Base-by-base conservation (phyloP, 2,329 filamentous ascomycete genomes). In the Teratosphaeriaceae sp. region DNA sequence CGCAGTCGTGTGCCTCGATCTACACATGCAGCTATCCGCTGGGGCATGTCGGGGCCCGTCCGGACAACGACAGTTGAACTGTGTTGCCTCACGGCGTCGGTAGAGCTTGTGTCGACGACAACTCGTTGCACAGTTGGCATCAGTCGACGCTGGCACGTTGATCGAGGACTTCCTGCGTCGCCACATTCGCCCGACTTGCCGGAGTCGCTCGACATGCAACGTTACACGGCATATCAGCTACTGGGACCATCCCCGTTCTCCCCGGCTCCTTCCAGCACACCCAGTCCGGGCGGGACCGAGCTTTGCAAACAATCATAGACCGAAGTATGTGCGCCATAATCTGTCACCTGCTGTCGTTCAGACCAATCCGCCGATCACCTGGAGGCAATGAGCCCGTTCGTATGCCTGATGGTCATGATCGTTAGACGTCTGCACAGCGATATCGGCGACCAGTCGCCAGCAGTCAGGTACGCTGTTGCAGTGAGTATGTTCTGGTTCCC, bases 1-100 rank as follows among this genome's bases (percentile, higher is more conserved):
- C 19, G 21, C 21, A 47, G 47, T 26, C 29, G 45, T 48, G 44
- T 42, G 45, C 40, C 40, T 50, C 31, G 43, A 42, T 5, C 29
- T 31, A 45, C 40, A 26, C 51, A 49, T 49, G 51, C 47, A 45
- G 42, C 40, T 45, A 39, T 41, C 39, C 43, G 22, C 18, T 15
- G 3, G 23, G 40, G 23, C 51, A 49, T 49, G 51, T 45, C 44
- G 42, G 38, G 43, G 37, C 43, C 39, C 43, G 22, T 24, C 23
- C 6, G 23, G 44, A 44, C 33, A 29, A 40, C 46, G 45, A 48
- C 48, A 47, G 42, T 34, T 52, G 49, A 50, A 49, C 51, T 22
- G n/a, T 23, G 16, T 21, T 31, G 38, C 33, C 7, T 6, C 18
- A 22, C 16, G 12, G 12, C 19, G 15, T 20, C 19, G 38, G 18